These are phyloP conservation scores for Trichosporon ovoides DNA, from an alignment of 1,284 basidiomycete genomes.

Conservation along the genomic window DNA sequence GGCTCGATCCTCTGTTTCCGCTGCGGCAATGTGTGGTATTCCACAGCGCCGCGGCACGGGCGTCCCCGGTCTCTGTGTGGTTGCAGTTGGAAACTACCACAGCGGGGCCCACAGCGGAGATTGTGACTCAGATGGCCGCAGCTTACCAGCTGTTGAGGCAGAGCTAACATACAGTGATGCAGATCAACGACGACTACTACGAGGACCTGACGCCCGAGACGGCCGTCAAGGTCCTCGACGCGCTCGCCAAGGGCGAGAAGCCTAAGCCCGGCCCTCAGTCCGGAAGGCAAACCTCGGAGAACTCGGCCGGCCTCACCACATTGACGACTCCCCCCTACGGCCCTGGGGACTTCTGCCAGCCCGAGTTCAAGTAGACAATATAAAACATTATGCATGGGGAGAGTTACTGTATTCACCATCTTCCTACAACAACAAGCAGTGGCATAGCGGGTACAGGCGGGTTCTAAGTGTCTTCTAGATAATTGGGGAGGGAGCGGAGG, in stretches of 20 bases:
- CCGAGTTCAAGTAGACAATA: slow-evolving; percentile 70
- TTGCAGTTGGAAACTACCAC: neutral
- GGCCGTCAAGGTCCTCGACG: slow-evolving; percentile 80
- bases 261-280: slow-evolving; percentile 90
- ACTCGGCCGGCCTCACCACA: slow-evolving; percentile 79
- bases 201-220: slow-evolving; percentile 94
- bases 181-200: slow-evolving; percentile 93
- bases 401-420: neutral
- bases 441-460: too few relatives aligned
- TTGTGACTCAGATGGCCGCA: neutral
- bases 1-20: too few relatives aligned
- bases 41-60: too few relatives aligned
- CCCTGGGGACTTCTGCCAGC: slow-evolving; percentile 79
- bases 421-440: too few relatives aligned
- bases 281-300: slow-evolving; percentile 78
- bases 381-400: slow-evolving; percentile 6
- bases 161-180: slow-evolving; percentile 64
- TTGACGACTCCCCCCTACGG: slow-evolving; percentile 87
- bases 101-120: too few relatives aligned
- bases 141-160: too few relatives aligned
- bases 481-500: neutral
- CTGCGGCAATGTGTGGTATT: neutral
- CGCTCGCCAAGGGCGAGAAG: slow-evolving; percentile 76
- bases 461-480: too few relatives aligned
- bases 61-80: neutral